Percentiles rank a stretch among this genome's conserved stretches.
These are phyloP conservation scores for Cunninghamia lanceolata DNA, from an alignment of 75 land plant genomes.

Conservation along the genomic window DNA sequence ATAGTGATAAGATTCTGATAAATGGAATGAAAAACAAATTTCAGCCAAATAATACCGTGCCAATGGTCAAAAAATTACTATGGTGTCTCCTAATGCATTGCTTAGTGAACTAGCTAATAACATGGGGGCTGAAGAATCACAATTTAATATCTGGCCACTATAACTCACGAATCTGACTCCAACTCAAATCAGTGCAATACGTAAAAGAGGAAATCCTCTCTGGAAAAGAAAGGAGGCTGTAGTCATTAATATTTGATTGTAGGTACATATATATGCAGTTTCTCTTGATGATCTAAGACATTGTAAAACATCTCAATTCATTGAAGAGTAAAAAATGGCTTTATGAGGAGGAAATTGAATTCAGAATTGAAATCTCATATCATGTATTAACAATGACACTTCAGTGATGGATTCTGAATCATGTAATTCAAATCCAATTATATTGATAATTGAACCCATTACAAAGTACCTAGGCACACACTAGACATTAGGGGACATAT, in stretches of 20 bases:
- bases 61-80: neutral
- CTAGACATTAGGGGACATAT: no score
- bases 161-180: neutral
- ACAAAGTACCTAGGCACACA: no score
- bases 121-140: neutral
- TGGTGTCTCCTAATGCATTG: neutral
- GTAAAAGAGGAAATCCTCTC: neutral
- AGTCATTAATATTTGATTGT: neutral
- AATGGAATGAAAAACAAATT: no score
- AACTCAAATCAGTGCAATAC: neutral
- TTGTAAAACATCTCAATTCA: no score
- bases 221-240: neutral
- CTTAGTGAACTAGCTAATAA: neutral
- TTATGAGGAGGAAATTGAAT: no score
- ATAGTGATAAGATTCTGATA: neutral
- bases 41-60: neutral
- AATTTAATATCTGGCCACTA: neutral
- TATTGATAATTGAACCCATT: no score
- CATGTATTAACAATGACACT: neutral
- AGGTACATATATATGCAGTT: neutral
- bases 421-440: no score
- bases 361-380: neutral
- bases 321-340: no score
- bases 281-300: neutral
- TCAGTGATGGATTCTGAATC: no score